Percentiles rank a stretch among this genome's conserved stretches.
Conservation (phyloP, 345 rosid genomes). For the Aquilaria yunnanensis region DNA sequence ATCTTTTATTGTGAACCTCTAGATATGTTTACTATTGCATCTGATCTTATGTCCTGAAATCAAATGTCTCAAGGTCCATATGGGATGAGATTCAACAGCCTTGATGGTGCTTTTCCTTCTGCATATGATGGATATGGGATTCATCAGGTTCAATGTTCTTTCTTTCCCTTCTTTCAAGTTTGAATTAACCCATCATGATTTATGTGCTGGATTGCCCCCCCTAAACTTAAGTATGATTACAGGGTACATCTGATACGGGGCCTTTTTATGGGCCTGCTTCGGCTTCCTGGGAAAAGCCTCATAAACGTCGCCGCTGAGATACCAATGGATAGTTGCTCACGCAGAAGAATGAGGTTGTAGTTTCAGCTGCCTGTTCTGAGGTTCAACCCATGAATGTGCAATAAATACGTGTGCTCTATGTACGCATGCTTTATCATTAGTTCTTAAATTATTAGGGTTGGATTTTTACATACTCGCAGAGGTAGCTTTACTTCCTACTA, state of each 20-base stretch:
- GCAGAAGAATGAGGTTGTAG: constrained; percentile 20
- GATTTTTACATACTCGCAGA: no score
- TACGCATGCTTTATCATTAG: constrained; percentile 29
- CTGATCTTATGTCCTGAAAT: constrained; percentile 17
- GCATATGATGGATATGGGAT: constrained; percentile 56
- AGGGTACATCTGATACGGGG: constrained; percentile 66
- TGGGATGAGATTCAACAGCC: constrained; percentile 49
- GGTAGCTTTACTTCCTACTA: no score
- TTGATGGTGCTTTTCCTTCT: constrained; percentile 50
- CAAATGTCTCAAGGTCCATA: constrained; percentile 46
- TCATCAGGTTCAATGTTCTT: constrained; percentile 47
- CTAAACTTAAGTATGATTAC: constrained; percentile 9
- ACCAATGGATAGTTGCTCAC: constrained; percentile 9
- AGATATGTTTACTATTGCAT: constrained; percentile 1
- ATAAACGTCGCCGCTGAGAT: constrained; percentile 52
- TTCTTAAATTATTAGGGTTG: constrained; percentile 10
- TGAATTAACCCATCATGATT: constrained; percentile 5
- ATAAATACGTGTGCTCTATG: constrained; percentile 25
- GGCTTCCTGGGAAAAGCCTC: constrained; percentile 75
- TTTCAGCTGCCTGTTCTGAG: constrained; percentile 13
- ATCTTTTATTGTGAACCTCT: neutral
- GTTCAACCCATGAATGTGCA: constrained; percentile 12
- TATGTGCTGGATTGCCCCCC: neutral
- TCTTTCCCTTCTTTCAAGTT: constrained; percentile 12
- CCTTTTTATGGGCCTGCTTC: constrained; percentile 61